Percentiles rank a stretch among this genome's conserved stretches.
phyloP scores from a whole-genome alignment of 805 yeast species.

The Saccharomycopsis malanga region DNA sequence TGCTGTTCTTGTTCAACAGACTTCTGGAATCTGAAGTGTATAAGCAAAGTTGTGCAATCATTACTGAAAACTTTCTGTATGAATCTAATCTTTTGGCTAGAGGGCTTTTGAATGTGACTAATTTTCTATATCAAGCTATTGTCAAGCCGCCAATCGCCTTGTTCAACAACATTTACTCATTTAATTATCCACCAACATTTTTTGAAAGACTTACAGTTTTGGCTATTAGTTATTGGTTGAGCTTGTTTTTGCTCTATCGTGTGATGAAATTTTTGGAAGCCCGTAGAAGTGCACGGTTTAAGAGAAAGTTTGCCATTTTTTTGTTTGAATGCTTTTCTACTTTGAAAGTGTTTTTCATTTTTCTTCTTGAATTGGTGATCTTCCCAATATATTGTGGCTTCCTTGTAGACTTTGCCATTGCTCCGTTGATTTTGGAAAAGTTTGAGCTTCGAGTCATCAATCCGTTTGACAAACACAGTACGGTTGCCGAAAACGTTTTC shows the following conservation, averaged over 20 bases:
- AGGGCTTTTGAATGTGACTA: background rate
- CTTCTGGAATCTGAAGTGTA: background rate
- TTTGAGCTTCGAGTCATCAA: constrained; percentile 16
- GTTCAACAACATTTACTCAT: constrained; percentile 23
- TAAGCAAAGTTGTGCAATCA: background rate
- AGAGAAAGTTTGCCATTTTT: constrained; percentile 44
- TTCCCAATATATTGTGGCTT: constrained; percentile 87
- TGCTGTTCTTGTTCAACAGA: too few species aligned
- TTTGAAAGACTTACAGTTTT: constrained; percentile 35
- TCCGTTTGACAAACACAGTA: constrained; percentile 5
- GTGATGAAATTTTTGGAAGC: constrained; percentile 28
- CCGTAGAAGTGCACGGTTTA: constrained; percentile 35
- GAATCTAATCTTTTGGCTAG: background rate
- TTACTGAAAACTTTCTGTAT: background rate
- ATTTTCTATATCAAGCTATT: constrained; percentile 9
- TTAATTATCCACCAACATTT: constrained; percentile 28
- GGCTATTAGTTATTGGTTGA: constrained; percentile 32
- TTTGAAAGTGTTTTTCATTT: constrained; percentile 65
- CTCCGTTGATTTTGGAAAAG: constrained; percentile 43
- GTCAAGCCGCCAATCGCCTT: constrained; percentile 24
- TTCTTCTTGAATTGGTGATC: constrained; percentile 70
- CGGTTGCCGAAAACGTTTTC: constrained; percentile 1
- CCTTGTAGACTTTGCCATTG: constrained; percentile 59
- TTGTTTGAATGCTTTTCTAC: constrained; percentile 40
- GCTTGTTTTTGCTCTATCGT: constrained; percentile 26